phyloP scores from a whole-genome alignment of 2,329 filamentous ascomycete species.

The Arachnopeziza araneosa region DNA sequence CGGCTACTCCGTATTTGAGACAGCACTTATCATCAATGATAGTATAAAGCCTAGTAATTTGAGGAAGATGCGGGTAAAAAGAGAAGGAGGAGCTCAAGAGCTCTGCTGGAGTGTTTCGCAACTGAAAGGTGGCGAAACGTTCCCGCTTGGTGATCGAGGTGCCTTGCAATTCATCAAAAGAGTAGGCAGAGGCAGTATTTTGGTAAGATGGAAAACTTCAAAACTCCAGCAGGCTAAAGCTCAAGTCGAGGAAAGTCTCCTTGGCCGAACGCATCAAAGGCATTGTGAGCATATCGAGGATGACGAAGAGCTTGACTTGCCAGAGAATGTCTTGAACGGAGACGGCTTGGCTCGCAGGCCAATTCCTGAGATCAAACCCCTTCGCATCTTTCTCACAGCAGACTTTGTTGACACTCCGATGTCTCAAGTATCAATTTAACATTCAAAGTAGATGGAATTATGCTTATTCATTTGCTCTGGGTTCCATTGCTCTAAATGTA shows the following conservation, averaged over 20 bases:
- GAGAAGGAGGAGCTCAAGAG: background rate
- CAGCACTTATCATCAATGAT: background rate
- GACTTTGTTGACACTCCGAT: no score
- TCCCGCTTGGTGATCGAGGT: background rate
- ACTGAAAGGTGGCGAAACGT: background rate
- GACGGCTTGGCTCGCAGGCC: background rate
- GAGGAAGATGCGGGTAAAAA: background rate
- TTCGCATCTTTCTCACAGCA: background rate
- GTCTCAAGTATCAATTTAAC: no score
- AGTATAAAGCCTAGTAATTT: background rate
- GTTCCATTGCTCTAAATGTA: no score
- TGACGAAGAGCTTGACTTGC: background rate
- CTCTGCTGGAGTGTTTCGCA: background rate
- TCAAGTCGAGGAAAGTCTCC: background rate
- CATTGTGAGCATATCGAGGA: background rate
- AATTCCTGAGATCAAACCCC: background rate
- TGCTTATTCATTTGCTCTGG: no score
- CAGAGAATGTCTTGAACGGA: background rate
- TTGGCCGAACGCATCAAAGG: background rate
- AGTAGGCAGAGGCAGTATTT: background rate
- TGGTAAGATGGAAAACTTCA: background rate
- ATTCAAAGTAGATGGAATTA: no score
- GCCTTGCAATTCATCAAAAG: background rate
- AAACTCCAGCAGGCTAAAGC: background rate
- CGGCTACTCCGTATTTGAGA: background rate